A percentile compares a stretch with the other conserved stretches of the same genome.
phyloP scores from a whole-genome alignment of 2,329 filamentous ascomycete genomes.

The Stemphylium lycopersici region DNA sequence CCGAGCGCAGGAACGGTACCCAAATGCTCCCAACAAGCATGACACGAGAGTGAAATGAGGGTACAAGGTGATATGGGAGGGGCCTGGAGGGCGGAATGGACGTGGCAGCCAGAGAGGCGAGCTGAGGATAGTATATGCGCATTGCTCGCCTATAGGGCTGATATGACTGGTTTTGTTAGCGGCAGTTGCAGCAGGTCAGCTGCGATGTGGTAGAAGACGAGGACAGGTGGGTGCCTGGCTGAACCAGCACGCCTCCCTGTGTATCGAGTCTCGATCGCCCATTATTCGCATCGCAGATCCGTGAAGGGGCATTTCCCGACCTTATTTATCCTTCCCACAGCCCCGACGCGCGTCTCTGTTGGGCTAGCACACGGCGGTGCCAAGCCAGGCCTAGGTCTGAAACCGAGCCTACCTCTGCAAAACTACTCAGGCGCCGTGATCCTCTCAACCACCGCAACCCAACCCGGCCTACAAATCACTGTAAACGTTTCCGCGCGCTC shows the following conservation, averaged over 20 bases:
- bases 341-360: slow-evolving; percentile 16
- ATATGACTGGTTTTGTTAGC: neutral
- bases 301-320: no score
- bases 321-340: neutral
- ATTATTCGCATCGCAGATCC: no score
- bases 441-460: slow-evolving; percentile 36
- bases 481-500: slow-evolving; percentile 25
- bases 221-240: slow-evolving; percentile 1
- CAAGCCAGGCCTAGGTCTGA: slow-evolving; percentile 26
- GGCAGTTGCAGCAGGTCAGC: slow-evolving; percentile 10
- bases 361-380: slow-evolving; percentile 8
- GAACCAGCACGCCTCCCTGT: neutral
- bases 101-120: no score
- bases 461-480: slow-evolving; percentile 27
- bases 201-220: neutral
- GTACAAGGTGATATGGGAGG: no score
- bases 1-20: neutral
- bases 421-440: slow-evolving; percentile 32
- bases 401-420: slow-evolving; percentile 34
- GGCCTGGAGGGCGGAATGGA: no score
- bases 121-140: no score
- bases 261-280: no score
- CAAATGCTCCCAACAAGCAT: neutral
- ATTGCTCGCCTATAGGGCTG: no score
- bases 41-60: no score